Base-by-base conservation (phyloP, 2,329 filamentous ascomycete genomes). In the Aureobasidium musti region DNA sequence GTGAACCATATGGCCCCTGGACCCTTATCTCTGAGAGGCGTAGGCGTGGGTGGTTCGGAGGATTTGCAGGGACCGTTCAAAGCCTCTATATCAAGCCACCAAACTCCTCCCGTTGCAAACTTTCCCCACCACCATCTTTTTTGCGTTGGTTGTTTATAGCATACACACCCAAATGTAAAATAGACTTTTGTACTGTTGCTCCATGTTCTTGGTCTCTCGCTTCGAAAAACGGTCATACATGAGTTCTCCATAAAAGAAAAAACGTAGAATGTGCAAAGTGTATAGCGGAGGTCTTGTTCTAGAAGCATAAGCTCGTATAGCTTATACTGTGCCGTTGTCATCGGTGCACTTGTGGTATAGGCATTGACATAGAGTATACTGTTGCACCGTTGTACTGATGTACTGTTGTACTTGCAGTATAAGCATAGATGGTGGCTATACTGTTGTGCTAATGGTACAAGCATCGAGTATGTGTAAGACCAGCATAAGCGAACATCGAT, bases 171-270 rank as follows among this genome's bases (percentile, higher is more conserved):
- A 50, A 50, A n/a, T n/a, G n/a, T 19, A 30, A 28, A 33, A 52
- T 33, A 30, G 49, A 52, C 26, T 52, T 52, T 52, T 3, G 2
- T 6, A 39, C 47, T 30, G 23, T 50, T 50, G 39, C 39, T 43
- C 19, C 39, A 43, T 43, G 19, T 45, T 47, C 3, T 7, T 6
- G 17, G 13, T 50, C 13, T 28, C 43, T 49, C 47, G 14, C 47
- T n/a, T 52, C 17, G 5, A 17, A 52, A 52, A 52, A 52, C 49
- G 49, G 49, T 52, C 49, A 30, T 52, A 52, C 49, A 52, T 52
- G 7, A 5, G 26, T 11, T 47, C 43, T 13, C 10, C 23, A 19
- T n/a, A 33, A n/a, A 10, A 4, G 19, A 8, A n/a, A 4, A 30
- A 52, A 52, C 49, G 49, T 52, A 52, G 49, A 52, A 52, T 52